Evolutionary conservation across 176 grass and related monocot genomes (phyloP), one percentile per base, ranked within the genome.

Genomic region (Juncus effusus): DNA sequence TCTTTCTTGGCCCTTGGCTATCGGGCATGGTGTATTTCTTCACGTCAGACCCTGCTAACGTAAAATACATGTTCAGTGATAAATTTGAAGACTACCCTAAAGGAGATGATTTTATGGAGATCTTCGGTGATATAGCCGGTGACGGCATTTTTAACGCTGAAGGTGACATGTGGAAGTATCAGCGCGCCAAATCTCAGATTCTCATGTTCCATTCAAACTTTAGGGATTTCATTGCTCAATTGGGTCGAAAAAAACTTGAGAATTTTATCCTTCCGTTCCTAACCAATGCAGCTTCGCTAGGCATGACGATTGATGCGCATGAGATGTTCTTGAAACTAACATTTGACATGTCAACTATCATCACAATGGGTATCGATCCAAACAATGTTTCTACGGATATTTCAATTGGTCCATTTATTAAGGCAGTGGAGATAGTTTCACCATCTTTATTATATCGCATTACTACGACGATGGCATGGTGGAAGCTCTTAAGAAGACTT

Each of bases 71-170:
- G 77, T 91, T 91, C 76, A 84, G 60, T 16, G 74, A 77, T 78
- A 81, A 84, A 66, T 91, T 91, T 83, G 1, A 36, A 12, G 87
- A 91, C 66, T 91, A 87, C 65, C 84, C 88, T n/a, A 91, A 91
- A 4, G 88, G 88, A 3, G 61, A 76, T 0, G 88, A 91, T 39
- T 91, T 74, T 77, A 51, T 72, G 3, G 56, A 61, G 8, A 91
- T 87, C 73, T 87, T 91, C 74, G 19, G 19, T 28, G 84, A 91
- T 67, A 60, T 87, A 36, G 67, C 87, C 4, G 88, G 88, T 71
- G 62, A 54, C 49, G 88, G 88, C 54, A 91, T 91, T 73, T 91
- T 91, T 64, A 91, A 84, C 80, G 73, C 88, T 10, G 88, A 91
- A 57, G 84, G 81, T 3, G 88, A 91, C 7, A 40, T 61, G 19